These are phyloP conservation scores for Trichosporon inkin DNA, from an alignment of 1,284 basidiomycete species.

Conservation along the genomic window DNA sequence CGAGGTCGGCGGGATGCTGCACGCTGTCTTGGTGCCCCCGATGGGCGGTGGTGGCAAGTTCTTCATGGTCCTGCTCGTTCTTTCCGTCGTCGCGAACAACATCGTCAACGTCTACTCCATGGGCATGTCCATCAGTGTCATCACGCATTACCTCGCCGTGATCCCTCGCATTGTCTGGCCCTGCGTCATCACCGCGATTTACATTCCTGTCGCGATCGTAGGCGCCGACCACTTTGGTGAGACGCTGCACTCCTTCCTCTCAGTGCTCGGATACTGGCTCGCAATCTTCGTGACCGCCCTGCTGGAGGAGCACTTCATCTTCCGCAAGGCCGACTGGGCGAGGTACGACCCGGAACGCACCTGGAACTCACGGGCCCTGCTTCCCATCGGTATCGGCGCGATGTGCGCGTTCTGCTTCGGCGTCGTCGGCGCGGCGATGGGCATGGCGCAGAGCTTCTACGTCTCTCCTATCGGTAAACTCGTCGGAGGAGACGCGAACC, in stretches of 20 bases:
- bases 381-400: conserved; percentile 35
- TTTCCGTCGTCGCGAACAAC: conserved; percentile 48
- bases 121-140: conserved; percentile 43
- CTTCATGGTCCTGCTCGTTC: conserved; percentile 41
- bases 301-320: conserved; percentile 49
- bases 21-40: conserved; percentile 40
- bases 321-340: conserved; percentile 40
- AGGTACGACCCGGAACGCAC: conserved; percentile 39
- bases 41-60: conserved; percentile 39
- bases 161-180: conserved; percentile 49
- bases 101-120: conserved; percentile 45
- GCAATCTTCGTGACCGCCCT: conserved; percentile 46
- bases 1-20: conserved; percentile 48
- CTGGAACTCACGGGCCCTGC: conserved; percentile 33
- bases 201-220: conserved; percentile 44
- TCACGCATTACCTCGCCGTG: conserved; percentile 37
- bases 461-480: conserved; percentile 30
- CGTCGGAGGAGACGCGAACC: conserved; percentile 25
- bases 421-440: conserved; percentile 36
- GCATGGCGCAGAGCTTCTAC: conserved; percentile 46
- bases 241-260: conserved; percentile 33
- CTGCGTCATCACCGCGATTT: conserved; percentile 45
- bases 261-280: conserved; percentile 41
- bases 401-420: conserved; percentile 28
- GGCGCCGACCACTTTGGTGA: conserved; percentile 44